A percentile compares a stretch with the other conserved stretches of the same genome.
Evolutionary conservation across 2,329 filamentous ascomycete species (phyloP).

Genomic region (Fusarium hostae): DNA sequence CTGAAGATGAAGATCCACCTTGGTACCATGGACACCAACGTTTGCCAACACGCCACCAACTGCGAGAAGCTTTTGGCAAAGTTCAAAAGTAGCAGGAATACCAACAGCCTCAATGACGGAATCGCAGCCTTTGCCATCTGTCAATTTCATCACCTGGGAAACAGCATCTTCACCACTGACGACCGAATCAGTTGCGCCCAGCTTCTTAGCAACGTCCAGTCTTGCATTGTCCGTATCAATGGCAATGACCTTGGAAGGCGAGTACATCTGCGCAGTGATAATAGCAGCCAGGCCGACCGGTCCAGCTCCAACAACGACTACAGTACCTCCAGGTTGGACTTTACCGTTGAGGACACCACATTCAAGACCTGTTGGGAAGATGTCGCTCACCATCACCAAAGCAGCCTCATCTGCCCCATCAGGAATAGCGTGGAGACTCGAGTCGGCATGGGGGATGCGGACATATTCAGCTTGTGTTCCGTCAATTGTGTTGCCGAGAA

Average conservation of each 20-base stretch:
- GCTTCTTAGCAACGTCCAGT: constrained; percentile 56
- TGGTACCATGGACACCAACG: constrained; percentile 67
- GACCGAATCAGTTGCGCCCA: constrained; percentile 61
- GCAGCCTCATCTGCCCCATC: constrained; percentile 53
- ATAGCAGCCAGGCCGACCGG: constrained; percentile 66
- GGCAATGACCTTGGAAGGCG: constrained; percentile 61
- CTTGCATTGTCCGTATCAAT: constrained; percentile 62
- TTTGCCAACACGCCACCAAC: constrained; percentile 66
- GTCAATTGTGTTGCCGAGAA: constrained; percentile 62
- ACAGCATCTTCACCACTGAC: constrained; percentile 52
- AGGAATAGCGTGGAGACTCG: constrained; percentile 59
- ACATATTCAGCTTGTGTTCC: constrained; percentile 69
- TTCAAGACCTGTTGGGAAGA: constrained; percentile 66
- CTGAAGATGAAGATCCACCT: constrained; percentile 63
- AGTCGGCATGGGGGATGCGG: constrained; percentile 61
- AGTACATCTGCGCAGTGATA: constrained; percentile 66
- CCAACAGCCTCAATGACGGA: constrained; percentile 69
- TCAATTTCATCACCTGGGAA: constrained; percentile 54
- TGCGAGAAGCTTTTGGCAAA: constrained; percentile 64
- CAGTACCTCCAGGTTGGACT: constrained; percentile 61
- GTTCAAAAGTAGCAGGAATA: constrained; percentile 61
- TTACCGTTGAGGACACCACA: constrained; percentile 63
- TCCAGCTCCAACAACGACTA: constrained; percentile 66
- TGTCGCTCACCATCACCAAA: constrained; percentile 64
- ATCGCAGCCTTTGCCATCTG: constrained; percentile 64